Evolutionary conservation across 2,329 filamentous ascomycete species (phyloP).

Genomic region (Ramularia endophylla): DNA sequence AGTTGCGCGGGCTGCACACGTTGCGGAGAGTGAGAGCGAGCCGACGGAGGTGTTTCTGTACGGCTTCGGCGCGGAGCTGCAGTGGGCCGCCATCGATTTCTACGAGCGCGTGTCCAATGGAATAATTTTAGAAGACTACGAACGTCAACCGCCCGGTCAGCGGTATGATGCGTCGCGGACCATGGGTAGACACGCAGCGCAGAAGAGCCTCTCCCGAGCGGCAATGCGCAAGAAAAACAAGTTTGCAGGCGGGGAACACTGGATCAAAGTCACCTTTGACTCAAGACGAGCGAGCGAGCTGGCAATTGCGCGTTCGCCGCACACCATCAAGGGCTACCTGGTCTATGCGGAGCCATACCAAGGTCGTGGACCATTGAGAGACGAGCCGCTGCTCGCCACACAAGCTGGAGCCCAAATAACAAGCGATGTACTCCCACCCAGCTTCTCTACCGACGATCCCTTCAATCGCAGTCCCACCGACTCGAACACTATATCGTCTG

Average conservation of each 20-base stretch:
- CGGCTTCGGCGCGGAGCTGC: conserved; percentile 63
- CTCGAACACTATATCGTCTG: conserved; percentile 35
- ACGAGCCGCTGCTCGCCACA: conserved; percentile 38
- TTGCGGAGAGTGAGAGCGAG: conserved; percentile 30
- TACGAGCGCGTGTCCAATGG: conserved; percentile 79
- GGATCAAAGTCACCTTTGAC: conserved; percentile 62
- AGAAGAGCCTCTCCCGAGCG: conserved; percentile 60
- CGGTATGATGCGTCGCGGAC: conserved; percentile 71
- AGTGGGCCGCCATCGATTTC: conserved; percentile 82
- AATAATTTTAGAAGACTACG: conserved; percentile 86
- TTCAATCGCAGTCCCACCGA: conserved; percentile 23
- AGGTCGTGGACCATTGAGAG: conserved; percentile 39
- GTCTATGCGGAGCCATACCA: conserved; percentile 45
- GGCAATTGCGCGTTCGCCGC: conserved; percentile 43
- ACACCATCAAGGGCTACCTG: conserved; percentile 42
- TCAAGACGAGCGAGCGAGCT: conserved; percentile 44
- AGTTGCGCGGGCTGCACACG: conserved; percentile 28
- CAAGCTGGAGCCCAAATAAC: conserved; percentile 29
- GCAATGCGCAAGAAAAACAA: conserved; percentile 75
- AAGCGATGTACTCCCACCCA: conserved; percentile 21
- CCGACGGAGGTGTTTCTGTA: conserved; percentile 78
- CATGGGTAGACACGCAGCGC: conserved; percentile 64
- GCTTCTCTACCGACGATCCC: conserved; percentile 28
- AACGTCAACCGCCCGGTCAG: conserved; percentile 70
- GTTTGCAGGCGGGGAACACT: conserved; percentile 79